Evolutionary conservation across 345 rosid species (phyloP).

Genomic region (Eucalyptus sideroxylon): DNA sequence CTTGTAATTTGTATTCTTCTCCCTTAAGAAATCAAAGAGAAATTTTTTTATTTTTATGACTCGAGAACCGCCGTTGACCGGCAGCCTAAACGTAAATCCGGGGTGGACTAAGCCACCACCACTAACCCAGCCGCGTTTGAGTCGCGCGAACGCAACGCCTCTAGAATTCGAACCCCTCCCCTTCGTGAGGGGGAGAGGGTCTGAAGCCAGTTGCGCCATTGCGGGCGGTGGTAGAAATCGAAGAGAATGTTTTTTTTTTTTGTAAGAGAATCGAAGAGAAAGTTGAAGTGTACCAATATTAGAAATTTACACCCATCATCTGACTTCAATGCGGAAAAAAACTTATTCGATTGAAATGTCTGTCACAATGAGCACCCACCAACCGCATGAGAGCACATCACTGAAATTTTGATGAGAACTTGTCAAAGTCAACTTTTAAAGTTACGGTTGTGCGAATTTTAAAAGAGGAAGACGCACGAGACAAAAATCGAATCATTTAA

Average conservation of each 20-base stretch:
- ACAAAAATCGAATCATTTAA: neutral
- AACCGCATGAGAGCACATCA: neutral
- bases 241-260: too few species aligned
- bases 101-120: too few species aligned
- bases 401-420: neutral
- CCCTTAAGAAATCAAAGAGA: neutral
- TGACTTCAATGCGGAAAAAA: neutral
- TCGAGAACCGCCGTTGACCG: too few species aligned
- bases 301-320: neutral
- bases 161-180: too few species aligned
- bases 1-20: neutral
- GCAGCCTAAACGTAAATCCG: too few species aligned
- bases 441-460: accelerated
- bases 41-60: neutral
- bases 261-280: too few species aligned
- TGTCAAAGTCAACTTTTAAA: neutral
- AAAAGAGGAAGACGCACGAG: neutral
- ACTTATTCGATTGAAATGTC: neutral
- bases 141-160: too few species aligned
- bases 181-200: too few species aligned
- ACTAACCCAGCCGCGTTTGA: too few species aligned
- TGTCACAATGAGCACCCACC: neutral
- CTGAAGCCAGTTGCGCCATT: too few species aligned
- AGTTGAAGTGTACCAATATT: neutral
- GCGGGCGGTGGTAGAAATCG: neutral